Evolutionary conservation across 1,139 yeast species (phyloP).

Genomic region (Wickerhamomyces sp.): DNA sequence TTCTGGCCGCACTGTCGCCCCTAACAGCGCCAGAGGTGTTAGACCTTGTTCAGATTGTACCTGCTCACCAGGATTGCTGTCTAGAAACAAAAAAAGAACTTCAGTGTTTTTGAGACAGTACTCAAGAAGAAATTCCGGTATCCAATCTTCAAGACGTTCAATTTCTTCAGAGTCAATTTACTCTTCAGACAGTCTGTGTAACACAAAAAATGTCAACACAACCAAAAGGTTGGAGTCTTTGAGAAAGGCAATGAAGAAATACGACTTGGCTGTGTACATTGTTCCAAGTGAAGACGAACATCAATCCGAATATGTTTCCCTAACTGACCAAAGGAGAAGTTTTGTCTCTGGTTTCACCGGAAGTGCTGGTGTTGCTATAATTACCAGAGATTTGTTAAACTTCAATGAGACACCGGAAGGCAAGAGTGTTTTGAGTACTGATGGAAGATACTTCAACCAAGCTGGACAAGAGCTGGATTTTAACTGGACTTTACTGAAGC

Average conservation of each 20-base stretch:
- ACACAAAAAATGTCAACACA: conserved; percentile 45
- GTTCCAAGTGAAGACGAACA: conserved; percentile 94
- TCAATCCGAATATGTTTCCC: conserved; percentile 83
- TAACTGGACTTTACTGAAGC: conserved; percentile 82
- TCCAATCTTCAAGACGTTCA: conserved; percentile 18
- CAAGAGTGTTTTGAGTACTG: conserved; percentile 81
- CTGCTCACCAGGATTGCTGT: conserved; percentile 74
- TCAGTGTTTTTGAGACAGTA: conserved; percentile 45
- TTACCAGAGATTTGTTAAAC: conserved; percentile 60
- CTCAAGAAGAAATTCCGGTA: conserved; percentile 14
- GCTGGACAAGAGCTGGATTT: conserved; percentile 84
- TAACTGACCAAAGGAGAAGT: conserved; percentile 75
- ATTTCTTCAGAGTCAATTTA: conserved; percentile 29
- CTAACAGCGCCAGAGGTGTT: conserved; percentile 17
- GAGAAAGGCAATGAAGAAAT: conserved; percentile 58
- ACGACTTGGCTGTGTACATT: conserved; percentile 70
- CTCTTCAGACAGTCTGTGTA: conserved; percentile 33
- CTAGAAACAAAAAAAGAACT: conserved; percentile 56
- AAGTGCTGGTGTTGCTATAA: conserved; percentile 88
- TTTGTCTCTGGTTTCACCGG: conserved; percentile 92
- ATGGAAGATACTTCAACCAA: conserved; percentile 91
- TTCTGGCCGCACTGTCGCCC: conserved; percentile 2
- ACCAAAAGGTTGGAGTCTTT: conserved; percentile 54
- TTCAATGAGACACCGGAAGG: conserved; percentile 35
- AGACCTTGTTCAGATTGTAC: conserved; percentile 69